Base-by-base conservation (phyloP, 2,329 filamentous ascomycete species). In the Sporothrix schenckii region DNA sequence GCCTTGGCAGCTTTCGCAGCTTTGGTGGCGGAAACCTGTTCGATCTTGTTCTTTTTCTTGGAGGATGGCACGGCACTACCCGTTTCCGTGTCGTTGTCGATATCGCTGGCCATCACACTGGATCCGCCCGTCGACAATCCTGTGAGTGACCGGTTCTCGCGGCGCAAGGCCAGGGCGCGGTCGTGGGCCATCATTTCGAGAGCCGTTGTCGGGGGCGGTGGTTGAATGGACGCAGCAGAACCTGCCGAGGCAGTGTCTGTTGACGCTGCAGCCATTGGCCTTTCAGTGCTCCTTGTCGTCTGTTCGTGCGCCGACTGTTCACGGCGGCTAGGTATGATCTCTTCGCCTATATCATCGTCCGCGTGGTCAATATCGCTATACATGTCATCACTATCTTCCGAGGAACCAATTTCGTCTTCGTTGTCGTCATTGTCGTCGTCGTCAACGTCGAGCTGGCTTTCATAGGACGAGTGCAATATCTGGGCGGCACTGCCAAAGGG, bases 331-430 rank as follows among this genome's bases (percentile, higher is more conserved):
- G 19, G 63, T 19, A 11, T 13, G 24, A 10, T 67, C 11, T 39
- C 56, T 19, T 49, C 41, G 10, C 30, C 47, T 3, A 19, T 21
- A 30, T 7, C 24, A 44, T 24, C 39, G 71, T 63, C 83, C 72
- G 78, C 76, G 16, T 77, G 74, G 11, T 76, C 72, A 0, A 74
- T 69, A 4, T 75, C 71, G 19, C 77, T 76, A 2, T 77, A 74
- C 54, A 56, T 61, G 19, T 71, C 66, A 27, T 44, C 63, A 19
- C 44, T 39, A 4, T 71, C 69, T 1, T 56, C 50, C 24, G 16
- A 41, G 2, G 47, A 16, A 30, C 54, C 41, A 16, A 6, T 34
- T 24, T 41, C 11, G 34, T 34, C 41, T 4, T 44, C 41, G 24
- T 13, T 13, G 6, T 65, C 44, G 24, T n/a, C 16, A 9, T 54